A percentile compares a stretch with the other conserved stretches of the same genome.
Conservation (phyloP, 192 early-diverging fungal species). For the Diversispora epigaea region DNA sequence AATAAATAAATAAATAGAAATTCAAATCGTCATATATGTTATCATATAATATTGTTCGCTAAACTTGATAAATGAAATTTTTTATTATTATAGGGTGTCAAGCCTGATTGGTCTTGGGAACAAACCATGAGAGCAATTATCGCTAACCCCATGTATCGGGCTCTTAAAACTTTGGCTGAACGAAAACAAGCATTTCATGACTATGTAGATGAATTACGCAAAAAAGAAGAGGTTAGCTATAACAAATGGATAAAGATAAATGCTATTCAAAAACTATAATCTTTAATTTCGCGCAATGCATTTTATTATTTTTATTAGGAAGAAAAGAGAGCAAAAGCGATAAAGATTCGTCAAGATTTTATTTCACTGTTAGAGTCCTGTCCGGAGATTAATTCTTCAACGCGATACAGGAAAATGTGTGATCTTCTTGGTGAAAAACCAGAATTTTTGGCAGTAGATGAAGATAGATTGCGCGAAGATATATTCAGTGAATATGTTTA, state of each 20-base stretch:
- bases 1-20: too few relatives aligned
- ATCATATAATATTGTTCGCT: background rate
- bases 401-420: constrained; percentile 45
- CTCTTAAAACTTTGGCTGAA: constrained; percentile 75
- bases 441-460: constrained; percentile 59
- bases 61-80: background rate
- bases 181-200: constrained; percentile 79
- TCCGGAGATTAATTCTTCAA: constrained; percentile 53
- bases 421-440: constrained; percentile 62
- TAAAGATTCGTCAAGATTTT: constrained; percentile 56
- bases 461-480: constrained; percentile 58
- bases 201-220: constrained; percentile 62
- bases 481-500: constrained; percentile 76
- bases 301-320: constrained; percentile 46
- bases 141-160: constrained; percentile 80
- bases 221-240: constrained; percentile 49
- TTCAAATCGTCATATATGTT: too few relatives aligned
- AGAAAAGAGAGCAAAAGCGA: constrained; percentile 44
- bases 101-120: constrained; percentile 89
- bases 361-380: constrained; percentile 52
- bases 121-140: constrained; percentile 84
- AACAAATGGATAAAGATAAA: constrained; percentile 31
- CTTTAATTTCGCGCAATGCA: background rate
- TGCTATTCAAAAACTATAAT: constrained; percentile 5
- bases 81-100: constrained; percentile 60